Evolutionary conservation across 352 stramenopile genomes (phyloP).

Genomic region (Globisporangium iwayamae): DNA sequence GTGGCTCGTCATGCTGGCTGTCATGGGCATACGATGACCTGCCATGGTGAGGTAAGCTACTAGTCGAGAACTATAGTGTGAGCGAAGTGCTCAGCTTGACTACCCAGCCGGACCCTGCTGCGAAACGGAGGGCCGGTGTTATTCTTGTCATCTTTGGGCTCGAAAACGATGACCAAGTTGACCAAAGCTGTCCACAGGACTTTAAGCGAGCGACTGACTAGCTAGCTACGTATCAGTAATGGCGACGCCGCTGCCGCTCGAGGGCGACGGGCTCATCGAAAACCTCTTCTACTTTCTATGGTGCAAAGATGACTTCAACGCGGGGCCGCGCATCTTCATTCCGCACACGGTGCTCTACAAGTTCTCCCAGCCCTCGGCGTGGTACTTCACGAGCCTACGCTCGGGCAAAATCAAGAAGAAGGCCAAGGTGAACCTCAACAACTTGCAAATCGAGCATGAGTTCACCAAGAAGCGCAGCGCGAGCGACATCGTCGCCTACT

Average conservation of each 20-base stretch:
- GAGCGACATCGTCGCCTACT: slow-evolving; percentile 91
- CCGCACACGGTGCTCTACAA: slow-evolving; percentile 94
- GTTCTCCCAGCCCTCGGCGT: slow-evolving; percentile 88
- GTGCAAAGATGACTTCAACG: slow-evolving; percentile 90
- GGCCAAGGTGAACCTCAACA: slow-evolving; percentile 88
- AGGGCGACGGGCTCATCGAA: slow-evolving; percentile 85
- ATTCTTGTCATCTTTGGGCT: neutral
- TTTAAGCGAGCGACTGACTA: neutral
- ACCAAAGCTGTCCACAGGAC: neutral
- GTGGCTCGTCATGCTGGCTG: slow-evolving; percentile 2
- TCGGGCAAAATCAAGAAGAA: slow-evolving; percentile 90
- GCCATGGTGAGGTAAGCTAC: neutral
- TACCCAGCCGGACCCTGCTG: neutral
- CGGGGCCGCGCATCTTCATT: slow-evolving; percentile 83
- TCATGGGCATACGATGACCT: neutral
- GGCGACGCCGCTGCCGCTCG: slow-evolving; percentile 58
- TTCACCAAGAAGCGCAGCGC: slow-evolving; percentile 85
- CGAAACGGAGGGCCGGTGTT: neutral
- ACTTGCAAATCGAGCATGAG: slow-evolving; percentile 91
- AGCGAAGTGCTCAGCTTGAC: neutral
- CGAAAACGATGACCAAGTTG: neutral
- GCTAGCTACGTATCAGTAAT: slow-evolving; percentile 21
- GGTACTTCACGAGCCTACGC: slow-evolving; percentile 93
- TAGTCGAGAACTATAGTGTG: neutral
- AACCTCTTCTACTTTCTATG: slow-evolving; percentile 90